Percentiles rank a stretch among this genome's conserved stretches.
Conservation (phyloP, 352 stramenopile genomes). For the Blastocystis sp. region DNA sequence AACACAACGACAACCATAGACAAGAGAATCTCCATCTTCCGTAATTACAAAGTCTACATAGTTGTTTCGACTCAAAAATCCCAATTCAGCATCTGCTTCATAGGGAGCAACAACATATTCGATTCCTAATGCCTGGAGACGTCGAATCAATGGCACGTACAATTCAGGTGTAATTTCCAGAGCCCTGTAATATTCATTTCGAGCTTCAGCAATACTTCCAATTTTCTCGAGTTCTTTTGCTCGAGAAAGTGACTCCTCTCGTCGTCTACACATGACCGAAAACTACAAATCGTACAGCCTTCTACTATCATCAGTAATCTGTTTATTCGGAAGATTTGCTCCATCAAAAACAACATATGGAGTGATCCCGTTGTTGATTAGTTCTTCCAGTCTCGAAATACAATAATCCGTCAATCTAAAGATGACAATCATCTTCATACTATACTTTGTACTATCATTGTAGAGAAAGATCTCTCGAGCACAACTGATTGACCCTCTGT, state of each 20-base stretch:
- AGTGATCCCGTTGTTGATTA: conserved; percentile 75
- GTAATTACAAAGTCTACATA: conserved; percentile 86
- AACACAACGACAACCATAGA: conserved; percentile 81
- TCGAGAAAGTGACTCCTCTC: not conserved
- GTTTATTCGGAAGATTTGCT: conserved; percentile 79
- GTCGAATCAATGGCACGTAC: conserved; percentile 67
- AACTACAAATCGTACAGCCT: not conserved
- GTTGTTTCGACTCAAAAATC: conserved; percentile 76
- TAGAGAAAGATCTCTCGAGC: conserved; percentile 74
- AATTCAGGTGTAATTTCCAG: conserved; percentile 70
- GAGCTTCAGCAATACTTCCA: conserved; percentile 65
- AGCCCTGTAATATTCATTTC: conserved; percentile 65
- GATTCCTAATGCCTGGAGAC: conserved; percentile 68
- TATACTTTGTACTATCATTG: conserved; percentile 64
- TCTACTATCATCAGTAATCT: conserved; percentile 66
- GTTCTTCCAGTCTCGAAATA: conserved; percentile 77
- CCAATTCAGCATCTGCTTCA: conserved; percentile 92
- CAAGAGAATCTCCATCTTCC: conserved; percentile 88
- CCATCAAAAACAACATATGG: conserved; percentile 86
- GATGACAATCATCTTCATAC: not conserved
- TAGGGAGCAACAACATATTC: conserved; percentile 89
- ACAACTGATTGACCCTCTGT: conserved; percentile 81
- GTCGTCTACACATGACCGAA: not conserved
- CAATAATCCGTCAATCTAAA: conserved; percentile 75
- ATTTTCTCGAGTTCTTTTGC: conserved; percentile 64